These are phyloP conservation scores for Hemileia vastatrix DNA, from an alignment of 1,284 basidiomycete species.

Conservation along the genomic window DNA sequence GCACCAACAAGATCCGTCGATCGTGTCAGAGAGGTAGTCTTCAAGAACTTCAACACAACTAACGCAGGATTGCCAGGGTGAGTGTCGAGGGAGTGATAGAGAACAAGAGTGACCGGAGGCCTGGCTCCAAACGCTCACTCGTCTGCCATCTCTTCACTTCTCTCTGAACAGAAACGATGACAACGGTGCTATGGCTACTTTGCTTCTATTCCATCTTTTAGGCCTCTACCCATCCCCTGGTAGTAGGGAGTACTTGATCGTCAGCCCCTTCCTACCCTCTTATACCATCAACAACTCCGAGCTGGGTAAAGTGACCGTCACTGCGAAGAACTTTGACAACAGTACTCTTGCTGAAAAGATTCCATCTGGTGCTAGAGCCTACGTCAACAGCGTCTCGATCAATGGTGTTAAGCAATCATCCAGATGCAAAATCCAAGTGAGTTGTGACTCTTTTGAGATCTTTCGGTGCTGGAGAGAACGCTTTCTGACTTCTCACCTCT, in stretches of 20 bases:
- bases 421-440: slow-evolving; percentile 24
- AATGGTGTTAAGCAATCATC: slow-evolving; percentile 27
- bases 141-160: neutral
- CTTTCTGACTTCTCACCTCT: neutral
- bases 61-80: too few relatives aligned
- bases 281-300: slow-evolving; percentile 12
- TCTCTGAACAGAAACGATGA: slow-evolving; percentile 54
- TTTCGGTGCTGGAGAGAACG: neutral
- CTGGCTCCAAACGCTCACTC: slow-evolving; percentile 17
- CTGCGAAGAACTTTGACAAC: slow-evolving; percentile 30
- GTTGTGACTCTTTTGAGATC: neutral
- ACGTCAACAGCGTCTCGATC: slow-evolving; percentile 25
- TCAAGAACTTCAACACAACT: slow-evolving; percentile 53
- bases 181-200: slow-evolving; percentile 60
- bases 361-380: slow-evolving; percentile 26
- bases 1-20: slow-evolving; percentile 49
- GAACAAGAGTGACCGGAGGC: slow-evolving; percentile 48
- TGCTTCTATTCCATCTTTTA: slow-evolving; percentile 54
- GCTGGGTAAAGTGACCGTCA: slow-evolving; percentile 30
- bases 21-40: slow-evolving; percentile 50
- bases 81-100: too few relatives aligned
- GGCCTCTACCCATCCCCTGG: slow-evolving; percentile 56
- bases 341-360: slow-evolving; percentile 14
- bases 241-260: neutral
- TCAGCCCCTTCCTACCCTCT: neutral